A percentile compares a stretch with the other conserved stretches of the same genome.
Conservation (phyloP, 2,329 filamentous ascomycete genomes). For the Curvularia sp. region DNA sequence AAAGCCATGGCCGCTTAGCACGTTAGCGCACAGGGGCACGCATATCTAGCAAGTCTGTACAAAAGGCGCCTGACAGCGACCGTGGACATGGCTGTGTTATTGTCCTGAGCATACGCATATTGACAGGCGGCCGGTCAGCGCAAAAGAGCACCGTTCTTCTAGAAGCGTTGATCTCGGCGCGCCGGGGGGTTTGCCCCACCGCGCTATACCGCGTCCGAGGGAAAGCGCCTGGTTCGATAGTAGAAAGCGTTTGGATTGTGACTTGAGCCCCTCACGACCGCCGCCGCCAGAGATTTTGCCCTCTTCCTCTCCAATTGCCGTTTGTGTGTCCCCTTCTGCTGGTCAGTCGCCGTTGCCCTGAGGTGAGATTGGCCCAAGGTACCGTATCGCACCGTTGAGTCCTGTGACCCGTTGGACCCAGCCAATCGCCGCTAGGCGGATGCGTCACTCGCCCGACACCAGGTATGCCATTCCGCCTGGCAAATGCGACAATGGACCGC, state of each 20-base stretch:
- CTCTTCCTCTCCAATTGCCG: conserved; percentile 1
- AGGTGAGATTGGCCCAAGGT: conserved; percentile 10
- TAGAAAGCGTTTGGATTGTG: conserved; percentile 14
- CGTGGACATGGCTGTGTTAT: no score
- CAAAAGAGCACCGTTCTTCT: conserved; percentile 12
- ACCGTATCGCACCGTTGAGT: conserved; percentile 10
- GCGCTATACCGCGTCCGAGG: conserved; percentile 11
- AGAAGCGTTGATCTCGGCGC: conserved; percentile 19
- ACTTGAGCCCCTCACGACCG: conserved; percentile 18
- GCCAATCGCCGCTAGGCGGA: conserved; percentile 35
- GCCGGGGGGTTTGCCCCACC: conserved; percentile 13
- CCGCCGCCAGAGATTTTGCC: conserved; percentile 19
- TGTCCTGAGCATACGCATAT: neutral
- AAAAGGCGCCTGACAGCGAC: neutral
- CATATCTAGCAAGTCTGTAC: neutral
- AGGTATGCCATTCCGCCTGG: conserved; percentile 31
- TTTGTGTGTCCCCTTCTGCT: conserved; percentile 1
- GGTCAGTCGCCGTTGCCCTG: conserved; percentile 5
- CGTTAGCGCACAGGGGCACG: neutral
- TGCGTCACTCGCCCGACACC: conserved; percentile 37
- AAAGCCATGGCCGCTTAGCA: conserved; percentile 5
- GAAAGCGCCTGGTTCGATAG: conserved; percentile 18
- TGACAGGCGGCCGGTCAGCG: neutral
- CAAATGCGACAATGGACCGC: conserved; percentile 18
- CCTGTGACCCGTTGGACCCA: conserved; percentile 24